Base-by-base conservation (phyloP, 805 yeast species). In the Candida ovalis region DNA sequence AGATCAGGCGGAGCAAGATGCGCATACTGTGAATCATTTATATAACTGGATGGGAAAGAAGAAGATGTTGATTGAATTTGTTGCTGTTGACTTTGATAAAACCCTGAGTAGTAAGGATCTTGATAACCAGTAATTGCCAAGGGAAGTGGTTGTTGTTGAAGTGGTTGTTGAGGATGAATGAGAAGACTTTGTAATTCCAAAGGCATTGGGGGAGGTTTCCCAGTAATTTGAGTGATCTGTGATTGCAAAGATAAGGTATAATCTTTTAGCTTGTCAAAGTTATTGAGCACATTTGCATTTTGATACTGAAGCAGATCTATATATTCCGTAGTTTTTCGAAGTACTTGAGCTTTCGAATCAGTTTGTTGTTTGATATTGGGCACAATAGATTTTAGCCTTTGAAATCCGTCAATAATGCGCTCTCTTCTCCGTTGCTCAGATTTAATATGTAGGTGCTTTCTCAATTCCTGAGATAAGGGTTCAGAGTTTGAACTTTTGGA, bases 341-440 rank as follows among this genome's bases (percentile, higher is more conserved):
- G 60, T 15, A 73, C 69, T 44, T 65, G 66, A 0, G 77, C 76
- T 54, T 74, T 74, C n/a, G 77, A 73, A 46, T 72, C 77, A 51
- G 68, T 71, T 6, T 72, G 64, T 15, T 70, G 66, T 30, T 70
- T 60, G 38, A 75, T 62, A 17, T 67, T 63, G 3, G 78, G 78
- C 8, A 74, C 74, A 1, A 70, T 54, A 42, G 58, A 56, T 46
- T 68, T 67, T 18, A 74, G 57, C 42, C 63, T 66, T 36, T 69
- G 66, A 51, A 74, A 74, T 17, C 78, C 78, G 43, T 74, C 78
- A 35, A 72, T 72, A 44, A 74, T 74, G 49, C 69, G 67, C 46
- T 73, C 76, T 28, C 78, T 62, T 39, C 78, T 63, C 38, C 78
- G 58, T 55, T 74, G 77, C 50, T 74, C 78, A 3, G 76, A 71